Conservation (phyloP, 306 rosid species). For the Dryas octopetala region DNA sequence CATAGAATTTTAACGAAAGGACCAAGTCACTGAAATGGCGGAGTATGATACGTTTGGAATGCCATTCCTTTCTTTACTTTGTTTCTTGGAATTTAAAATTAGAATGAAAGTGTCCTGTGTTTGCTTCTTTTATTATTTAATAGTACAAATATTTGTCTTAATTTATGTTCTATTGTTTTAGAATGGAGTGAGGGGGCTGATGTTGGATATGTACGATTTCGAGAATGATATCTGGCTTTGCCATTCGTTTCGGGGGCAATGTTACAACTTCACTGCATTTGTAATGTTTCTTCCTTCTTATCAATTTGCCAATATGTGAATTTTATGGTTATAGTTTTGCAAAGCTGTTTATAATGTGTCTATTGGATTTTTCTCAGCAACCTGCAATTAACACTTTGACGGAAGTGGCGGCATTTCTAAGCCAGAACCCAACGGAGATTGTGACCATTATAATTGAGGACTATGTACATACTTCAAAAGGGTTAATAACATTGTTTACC, state of each 20-base stretch:
- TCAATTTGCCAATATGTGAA: conserved; percentile 11
- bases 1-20: neutral
- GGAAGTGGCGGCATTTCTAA: conserved; percentile 88
- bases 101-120: conserved; percentile 2
- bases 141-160: neutral
- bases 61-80: conserved; percentile 20
- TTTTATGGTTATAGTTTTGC: conserved; percentile 15
- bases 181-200: conserved; percentile 97
- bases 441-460: conserved; percentile 89
- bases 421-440: conserved; percentile 72
- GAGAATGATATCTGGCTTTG: conserved; percentile 93
- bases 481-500: conserved; percentile 62
- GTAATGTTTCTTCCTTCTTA: conserved; percentile 46
- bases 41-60: conserved; percentile 3
- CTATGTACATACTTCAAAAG: conserved; percentile 82
- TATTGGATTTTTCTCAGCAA: conserved; percentile 63
- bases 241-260: conserved; percentile 89
- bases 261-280: conserved; percentile 95
- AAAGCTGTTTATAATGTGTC: conserved; percentile 26
- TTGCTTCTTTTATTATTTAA: neutral
- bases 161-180: conserved; percentile 24
- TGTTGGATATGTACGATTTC: conserved; percentile 97
- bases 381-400: conserved; percentile 83
- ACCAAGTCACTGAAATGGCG: neutral
- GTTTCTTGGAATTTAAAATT: conserved; percentile 1